Percentiles rank a stretch among this genome's conserved stretches.
phyloP scores from a whole-genome alignment of 164 flowering plant species.

The Houttuynia cordata region DNA sequence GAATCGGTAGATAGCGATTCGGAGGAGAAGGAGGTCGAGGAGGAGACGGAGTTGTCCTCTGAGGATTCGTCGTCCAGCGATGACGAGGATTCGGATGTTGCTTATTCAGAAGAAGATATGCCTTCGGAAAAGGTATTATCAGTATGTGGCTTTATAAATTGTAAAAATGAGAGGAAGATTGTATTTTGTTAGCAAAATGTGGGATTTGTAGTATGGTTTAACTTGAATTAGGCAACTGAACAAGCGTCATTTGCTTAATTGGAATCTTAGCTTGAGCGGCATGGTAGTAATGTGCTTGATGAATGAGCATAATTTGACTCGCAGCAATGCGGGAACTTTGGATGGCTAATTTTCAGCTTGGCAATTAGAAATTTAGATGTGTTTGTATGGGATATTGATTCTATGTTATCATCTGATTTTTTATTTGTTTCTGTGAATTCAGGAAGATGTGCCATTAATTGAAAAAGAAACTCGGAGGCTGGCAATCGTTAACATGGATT shows the following conservation, averaged over 20 bases:
- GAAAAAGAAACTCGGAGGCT: conserved; percentile 68
- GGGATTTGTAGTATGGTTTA: not conserved
- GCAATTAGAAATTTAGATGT: not conserved
- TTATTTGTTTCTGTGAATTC: conserved; percentile 5
- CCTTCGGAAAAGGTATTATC: conserved; percentile 15
- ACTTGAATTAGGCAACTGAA: not conserved
- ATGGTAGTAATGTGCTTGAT: no score
- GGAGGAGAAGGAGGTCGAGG: not conserved
- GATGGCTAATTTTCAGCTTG: not conserved
- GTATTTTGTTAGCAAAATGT: not conserved
- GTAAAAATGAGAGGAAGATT: not conserved
- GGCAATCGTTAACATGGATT: conserved; percentile 84
- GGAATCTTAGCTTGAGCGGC: no score
- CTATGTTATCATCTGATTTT: not conserved
- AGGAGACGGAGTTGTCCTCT: conserved; percentile 9
- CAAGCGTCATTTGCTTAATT: not conserved
- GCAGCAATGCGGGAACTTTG: no score
- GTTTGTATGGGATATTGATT: no score
- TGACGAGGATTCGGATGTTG: conserved; percentile 19
- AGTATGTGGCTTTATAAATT: not conserved
- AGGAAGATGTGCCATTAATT: conserved; percentile 53
- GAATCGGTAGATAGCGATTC: conserved; percentile 1
- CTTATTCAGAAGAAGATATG: conserved; percentile 16
- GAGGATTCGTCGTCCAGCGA: conserved; percentile 5
- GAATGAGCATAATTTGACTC: no score